Conservation (phyloP, 2,329 filamentous ascomycete species). For the Parascedosporium putredinis region DNA sequence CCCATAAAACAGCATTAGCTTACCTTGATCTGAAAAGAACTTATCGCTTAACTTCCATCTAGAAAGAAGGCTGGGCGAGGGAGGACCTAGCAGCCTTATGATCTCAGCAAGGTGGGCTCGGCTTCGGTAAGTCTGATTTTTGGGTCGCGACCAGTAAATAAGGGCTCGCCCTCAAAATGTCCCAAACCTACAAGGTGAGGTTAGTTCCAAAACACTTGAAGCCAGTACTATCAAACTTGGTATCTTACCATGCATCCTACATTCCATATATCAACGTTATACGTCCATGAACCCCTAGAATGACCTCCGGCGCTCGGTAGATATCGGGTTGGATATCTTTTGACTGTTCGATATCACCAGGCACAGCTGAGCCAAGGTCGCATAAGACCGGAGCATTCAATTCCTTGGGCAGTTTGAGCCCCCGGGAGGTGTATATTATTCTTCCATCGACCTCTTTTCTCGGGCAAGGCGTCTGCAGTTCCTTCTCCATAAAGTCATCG, state of each 20-base stretch:
- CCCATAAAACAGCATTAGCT: conserved; percentile 11
- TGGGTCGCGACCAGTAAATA: conserved; percentile 17
- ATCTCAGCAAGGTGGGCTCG: conserved; percentile 39
- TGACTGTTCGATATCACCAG: conserved; percentile 22
- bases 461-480: conserved; percentile 27
- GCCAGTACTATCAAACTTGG: accelerated
- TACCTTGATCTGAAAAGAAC: conserved; percentile 29
- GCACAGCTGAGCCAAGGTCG: conserved; percentile 37
- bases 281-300: conserved; percentile 33
- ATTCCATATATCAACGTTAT: conserved; percentile 41
- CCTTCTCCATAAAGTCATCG: conserved; percentile 25
- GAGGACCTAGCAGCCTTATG: conserved; percentile 31
- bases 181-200: background rate
- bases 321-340: conserved; percentile 28
- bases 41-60: conserved; percentile 20
- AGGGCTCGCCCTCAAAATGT: background rate
- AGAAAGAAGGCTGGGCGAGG: conserved; percentile 24
- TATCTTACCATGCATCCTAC: conserved; percentile 35
- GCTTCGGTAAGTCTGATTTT: conserved; percentile 27
- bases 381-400: conserved; percentile 29
- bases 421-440: conserved; percentile 30
- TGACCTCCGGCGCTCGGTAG: conserved; percentile 35
- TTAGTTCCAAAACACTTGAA: conserved; percentile 3
- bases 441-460: conserved; percentile 30
- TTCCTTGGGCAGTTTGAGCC: conserved; percentile 22